Evolutionary conservation across 495 filamentous ascomycete species (phyloP).

Genomic region (Aspergillus baeticus): DNA sequence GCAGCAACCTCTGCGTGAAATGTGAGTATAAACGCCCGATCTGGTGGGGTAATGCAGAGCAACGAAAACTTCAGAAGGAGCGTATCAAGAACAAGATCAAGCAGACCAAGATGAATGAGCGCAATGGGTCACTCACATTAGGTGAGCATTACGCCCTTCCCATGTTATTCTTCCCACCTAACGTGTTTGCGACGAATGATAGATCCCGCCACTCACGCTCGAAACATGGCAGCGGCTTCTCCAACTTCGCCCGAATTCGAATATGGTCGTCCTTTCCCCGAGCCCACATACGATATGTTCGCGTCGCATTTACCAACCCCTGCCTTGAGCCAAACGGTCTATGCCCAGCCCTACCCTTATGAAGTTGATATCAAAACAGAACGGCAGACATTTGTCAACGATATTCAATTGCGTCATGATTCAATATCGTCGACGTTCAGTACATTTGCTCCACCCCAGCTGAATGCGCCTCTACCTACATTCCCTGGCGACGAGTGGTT

Average conservation of each 20-base stretch:
- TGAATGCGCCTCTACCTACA: constrained; percentile 59
- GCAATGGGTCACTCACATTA: constrained; percentile 50
- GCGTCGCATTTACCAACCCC: constrained; percentile 49
- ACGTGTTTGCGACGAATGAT: constrained; percentile 1
- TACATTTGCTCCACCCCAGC: constrained; percentile 75
- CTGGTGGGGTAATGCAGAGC: constrained; percentile 95
- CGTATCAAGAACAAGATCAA: constrained; percentile 96
- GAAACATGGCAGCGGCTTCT: constrained; percentile 41
- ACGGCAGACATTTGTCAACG: constrained; percentile 90
- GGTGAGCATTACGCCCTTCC: constrained; percentile 24
- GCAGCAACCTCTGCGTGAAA: constrained; percentile 77
- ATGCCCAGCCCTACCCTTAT: constrained; percentile 63
- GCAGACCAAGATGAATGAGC: constrained; percentile 89
- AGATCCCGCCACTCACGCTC: constrained; percentile 21
- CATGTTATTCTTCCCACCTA: constrained; percentile 1
- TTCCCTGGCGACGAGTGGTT: constrained; percentile 76
- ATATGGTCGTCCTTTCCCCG: constrained; percentile 62
- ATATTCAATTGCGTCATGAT: constrained; percentile 78
- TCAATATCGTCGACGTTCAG: constrained; percentile 86
- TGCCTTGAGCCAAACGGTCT: constrained; percentile 30
- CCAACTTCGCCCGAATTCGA: constrained; percentile 71
- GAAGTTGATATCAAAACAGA: constrained; percentile 96
- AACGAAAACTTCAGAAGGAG: constrained; percentile 84
- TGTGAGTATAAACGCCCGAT: constrained; percentile 96
- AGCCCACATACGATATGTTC: constrained; percentile 57